These are phyloP conservation scores for Boletus coccyginus DNA, from an alignment of 768 basidiomycete species.

Conservation along the genomic window DNA sequence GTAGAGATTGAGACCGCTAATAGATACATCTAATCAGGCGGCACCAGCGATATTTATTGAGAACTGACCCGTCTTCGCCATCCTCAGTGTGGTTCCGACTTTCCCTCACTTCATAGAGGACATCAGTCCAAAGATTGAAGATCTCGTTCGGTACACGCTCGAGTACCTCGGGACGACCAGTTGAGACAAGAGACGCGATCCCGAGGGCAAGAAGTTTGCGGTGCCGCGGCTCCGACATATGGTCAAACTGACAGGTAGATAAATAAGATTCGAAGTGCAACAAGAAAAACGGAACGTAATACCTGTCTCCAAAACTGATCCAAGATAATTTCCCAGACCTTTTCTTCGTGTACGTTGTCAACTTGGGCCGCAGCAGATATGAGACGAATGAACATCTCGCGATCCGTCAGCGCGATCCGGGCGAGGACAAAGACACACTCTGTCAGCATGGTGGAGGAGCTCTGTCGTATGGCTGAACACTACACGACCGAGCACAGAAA, in stretches of 20 bases:
- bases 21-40: neutral
- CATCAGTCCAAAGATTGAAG: slow-evolving; percentile 86
- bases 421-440: slow-evolving; percentile 75
- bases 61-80: slow-evolving; percentile 37
- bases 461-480: slow-evolving; percentile 22
- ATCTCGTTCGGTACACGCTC: slow-evolving; percentile 69
- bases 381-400: slow-evolving; percentile 66
- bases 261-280: neutral
- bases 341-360: slow-evolving; percentile 45
- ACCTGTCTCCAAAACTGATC: slow-evolving; percentile 86
- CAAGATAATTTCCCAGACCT: slow-evolving; percentile 63
- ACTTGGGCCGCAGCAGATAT: slow-evolving; percentile 58
- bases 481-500: neutral
- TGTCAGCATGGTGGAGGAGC: slow-evolving; percentile 42
- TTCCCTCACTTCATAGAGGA: slow-evolving; percentile 84
- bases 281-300: slow-evolving; percentile 21
- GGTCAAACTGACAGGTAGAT: slow-evolving; percentile 65
- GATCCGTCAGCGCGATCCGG: slow-evolving; percentile 66
- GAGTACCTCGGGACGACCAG: slow-evolving; percentile 71
- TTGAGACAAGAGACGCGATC: slow-evolving; percentile 72
- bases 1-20: slow-evolving; percentile 48
- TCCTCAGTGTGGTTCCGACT: slow-evolving; percentile 40
- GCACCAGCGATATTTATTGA: neutral
- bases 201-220: slow-evolving; percentile 86
- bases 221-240: slow-evolving; percentile 81